These are phyloP conservation scores for Phyllosticta ampelicida DNA, from an alignment of 2,329 filamentous ascomycete species.

Conservation along the genomic window DNA sequence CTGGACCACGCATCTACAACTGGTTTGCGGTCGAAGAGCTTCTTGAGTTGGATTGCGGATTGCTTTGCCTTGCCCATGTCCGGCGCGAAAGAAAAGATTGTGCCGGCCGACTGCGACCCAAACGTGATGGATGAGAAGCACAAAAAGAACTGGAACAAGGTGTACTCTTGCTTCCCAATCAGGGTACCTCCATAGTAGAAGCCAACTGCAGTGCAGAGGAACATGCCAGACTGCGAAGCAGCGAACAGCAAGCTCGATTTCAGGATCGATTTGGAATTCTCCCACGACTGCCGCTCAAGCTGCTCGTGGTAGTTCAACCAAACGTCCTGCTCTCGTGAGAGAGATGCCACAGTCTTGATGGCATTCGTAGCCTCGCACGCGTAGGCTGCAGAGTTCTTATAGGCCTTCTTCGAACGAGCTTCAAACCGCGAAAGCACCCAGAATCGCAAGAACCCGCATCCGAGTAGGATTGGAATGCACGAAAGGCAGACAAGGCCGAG, in stretches of 20 bases:
- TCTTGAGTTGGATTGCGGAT: conserved; percentile 66
- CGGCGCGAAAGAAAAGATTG: conserved; percentile 78
- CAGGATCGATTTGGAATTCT: conserved; percentile 61
- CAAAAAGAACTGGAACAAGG: conserved; percentile 80
- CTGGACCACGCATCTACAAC: conserved; percentile 69
- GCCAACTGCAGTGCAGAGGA: conserved; percentile 65
- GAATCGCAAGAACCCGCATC: conserved; percentile 80
- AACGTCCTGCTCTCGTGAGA: conserved; percentile 80
- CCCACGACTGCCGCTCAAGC: conserved; percentile 54
- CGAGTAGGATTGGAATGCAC: conserved; percentile 65
- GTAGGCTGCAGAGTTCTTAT: conserved; percentile 71
- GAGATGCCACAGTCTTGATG: conserved; percentile 83
- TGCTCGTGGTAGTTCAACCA: conserved; percentile 57
- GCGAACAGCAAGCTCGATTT: conserved; percentile 74
- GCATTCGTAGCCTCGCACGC: conserved; percentile 90
- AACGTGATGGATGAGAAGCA: conserved; percentile 84
- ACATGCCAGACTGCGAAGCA: conserved; percentile 70
- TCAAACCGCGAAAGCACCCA: conserved; percentile 73
- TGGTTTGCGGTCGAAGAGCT: conserved; percentile 68
- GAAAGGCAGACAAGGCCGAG: conserved; percentile 72
- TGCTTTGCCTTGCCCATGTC: conserved; percentile 91
- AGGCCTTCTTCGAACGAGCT: conserved; percentile 65
- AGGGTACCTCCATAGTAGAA: conserved; percentile 88
- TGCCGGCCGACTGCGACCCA: conserved; percentile 82
- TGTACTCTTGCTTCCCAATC: conserved; percentile 59